Percentiles rank a stretch among this genome's conserved stretches.
These are phyloP conservation scores for Mortierella sp. DNA, from an alignment of 371 early-diverging fungal genomes.

Conservation along the genomic window DNA sequence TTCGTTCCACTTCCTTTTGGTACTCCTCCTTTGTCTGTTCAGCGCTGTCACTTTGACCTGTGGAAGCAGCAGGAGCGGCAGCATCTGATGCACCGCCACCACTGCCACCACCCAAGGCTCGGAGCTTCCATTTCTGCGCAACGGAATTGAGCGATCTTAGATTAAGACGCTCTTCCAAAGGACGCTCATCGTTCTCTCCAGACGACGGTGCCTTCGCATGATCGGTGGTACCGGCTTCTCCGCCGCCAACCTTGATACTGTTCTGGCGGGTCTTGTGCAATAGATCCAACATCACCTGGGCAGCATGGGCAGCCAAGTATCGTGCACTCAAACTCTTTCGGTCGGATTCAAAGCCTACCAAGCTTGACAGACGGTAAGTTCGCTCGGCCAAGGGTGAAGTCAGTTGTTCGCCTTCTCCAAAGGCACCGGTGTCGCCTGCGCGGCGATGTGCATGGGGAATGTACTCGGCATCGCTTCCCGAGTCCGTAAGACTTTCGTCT, in stretches of 20 bases:
- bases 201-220: background rate
- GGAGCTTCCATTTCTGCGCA: slow-evolving; percentile 22
- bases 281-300: slow-evolving; percentile 21
- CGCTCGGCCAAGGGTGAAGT: slow-evolving; percentile 16
- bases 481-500: slow-evolving; percentile 40
- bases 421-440: slow-evolving; percentile 4
- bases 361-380: slow-evolving; percentile 12
- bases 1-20: slow-evolving; percentile 20
- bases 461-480: slow-evolving; percentile 32
- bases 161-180: slow-evolving; percentile 31
- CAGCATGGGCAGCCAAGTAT: slow-evolving; percentile 39
- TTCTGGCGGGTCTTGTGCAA: background rate
- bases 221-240: background rate
- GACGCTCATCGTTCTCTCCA: background rate
- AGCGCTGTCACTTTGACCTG: background rate
- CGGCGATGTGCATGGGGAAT: slow-evolving; percentile 6
- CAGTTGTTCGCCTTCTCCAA: slow-evolving; percentile 28
- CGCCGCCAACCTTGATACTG: background rate
- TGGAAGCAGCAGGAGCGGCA: too few relatives aligned
- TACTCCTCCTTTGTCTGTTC: slow-evolving; percentile 11
- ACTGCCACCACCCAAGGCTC: slow-evolving; percentile 2
- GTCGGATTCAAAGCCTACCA: background rate
- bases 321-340: slow-evolving; percentile 39
- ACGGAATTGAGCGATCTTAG: slow-evolving; percentile 22
- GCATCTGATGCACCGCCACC: too few relatives aligned